A percentile compares a stretch with the other conserved stretches of the same genome.
Conservation (phyloP, 148 eudicot species). For the Cornus controversa region DNA sequence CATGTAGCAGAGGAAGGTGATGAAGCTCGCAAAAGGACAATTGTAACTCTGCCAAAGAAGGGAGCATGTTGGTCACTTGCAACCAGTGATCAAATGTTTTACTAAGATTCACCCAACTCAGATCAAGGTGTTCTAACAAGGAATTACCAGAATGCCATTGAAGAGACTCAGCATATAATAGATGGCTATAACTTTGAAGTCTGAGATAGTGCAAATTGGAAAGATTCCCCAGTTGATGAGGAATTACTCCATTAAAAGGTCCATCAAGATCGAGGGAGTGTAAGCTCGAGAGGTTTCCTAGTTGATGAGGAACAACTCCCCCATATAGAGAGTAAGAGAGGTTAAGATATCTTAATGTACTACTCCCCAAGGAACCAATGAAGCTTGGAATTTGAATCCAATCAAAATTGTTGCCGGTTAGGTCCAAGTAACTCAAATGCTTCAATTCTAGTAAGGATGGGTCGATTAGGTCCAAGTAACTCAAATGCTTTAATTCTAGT, state of each 20-base stretch:
- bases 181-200: background rate
- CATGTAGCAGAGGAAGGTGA: background rate
- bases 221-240: background rate
- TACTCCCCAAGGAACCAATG: too few relatives aligned
- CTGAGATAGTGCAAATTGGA: background rate
- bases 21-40: background rate
- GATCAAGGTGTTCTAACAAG: background rate
- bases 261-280: too few relatives aligned
- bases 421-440: background rate
- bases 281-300: too few relatives aligned
- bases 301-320: too few relatives aligned
- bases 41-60: background rate
- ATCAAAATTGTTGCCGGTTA: background rate
- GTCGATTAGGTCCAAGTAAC: background rate
- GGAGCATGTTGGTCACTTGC: background rate
- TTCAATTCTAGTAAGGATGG: conserved; percentile 1
- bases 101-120: background rate
- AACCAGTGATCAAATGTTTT: background rate
- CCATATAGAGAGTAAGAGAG: too few relatives aligned
- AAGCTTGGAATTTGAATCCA: background rate
- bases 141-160: background rate
- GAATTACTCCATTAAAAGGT: background rate
- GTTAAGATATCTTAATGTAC: too few relatives aligned
- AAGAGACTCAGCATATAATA: background rate
- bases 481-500: conserved; percentile 5